Evolutionary conservation across 345 rosid genomes (phyloP).

Genomic region (Pistacia vera): DNA sequence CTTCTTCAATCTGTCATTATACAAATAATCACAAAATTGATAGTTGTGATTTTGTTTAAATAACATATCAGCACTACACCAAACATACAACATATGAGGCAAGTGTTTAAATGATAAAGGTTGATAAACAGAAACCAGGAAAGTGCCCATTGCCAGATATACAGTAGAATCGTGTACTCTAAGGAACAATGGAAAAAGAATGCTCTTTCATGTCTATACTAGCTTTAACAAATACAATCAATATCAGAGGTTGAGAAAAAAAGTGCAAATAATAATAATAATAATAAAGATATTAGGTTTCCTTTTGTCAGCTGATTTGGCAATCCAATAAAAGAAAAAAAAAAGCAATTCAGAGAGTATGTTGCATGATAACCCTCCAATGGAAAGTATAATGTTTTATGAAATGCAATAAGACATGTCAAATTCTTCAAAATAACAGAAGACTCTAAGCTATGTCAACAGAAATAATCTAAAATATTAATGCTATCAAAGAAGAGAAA

Average conservation of each 20-base stretch:
- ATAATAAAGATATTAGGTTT: neutral
- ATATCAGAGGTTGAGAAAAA: neutral
- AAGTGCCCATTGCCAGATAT: too few species aligned
- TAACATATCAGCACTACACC: slow-evolving; percentile 1
- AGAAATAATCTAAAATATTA: neutral
- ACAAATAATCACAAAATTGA: neutral
- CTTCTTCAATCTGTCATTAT: slow-evolving; percentile 86
- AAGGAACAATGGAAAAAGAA: neutral
- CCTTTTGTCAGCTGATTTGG: neutral
- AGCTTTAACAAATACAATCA: neutral
- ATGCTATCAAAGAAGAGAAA: neutral
- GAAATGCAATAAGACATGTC: neutral
- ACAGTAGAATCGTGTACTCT: neutral
- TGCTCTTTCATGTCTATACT: neutral
- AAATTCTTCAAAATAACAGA: neutral
- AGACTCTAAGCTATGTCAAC: neutral
- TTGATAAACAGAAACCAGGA: neutral
- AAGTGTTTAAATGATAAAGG: neutral
- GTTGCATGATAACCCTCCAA: neutral
- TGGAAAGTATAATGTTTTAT: neutral
- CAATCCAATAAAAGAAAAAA: too few species aligned
- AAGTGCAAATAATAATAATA: neutral
- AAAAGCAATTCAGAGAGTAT: neutral
- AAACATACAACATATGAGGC: neutral
- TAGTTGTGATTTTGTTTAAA: neutral